A percentile compares a stretch with the other conserved stretches of the same genome.
Evolutionary conservation across 2,329 filamentous ascomycete genomes (phyloP).

Genomic region (Cyclaneusma minus): DNA sequence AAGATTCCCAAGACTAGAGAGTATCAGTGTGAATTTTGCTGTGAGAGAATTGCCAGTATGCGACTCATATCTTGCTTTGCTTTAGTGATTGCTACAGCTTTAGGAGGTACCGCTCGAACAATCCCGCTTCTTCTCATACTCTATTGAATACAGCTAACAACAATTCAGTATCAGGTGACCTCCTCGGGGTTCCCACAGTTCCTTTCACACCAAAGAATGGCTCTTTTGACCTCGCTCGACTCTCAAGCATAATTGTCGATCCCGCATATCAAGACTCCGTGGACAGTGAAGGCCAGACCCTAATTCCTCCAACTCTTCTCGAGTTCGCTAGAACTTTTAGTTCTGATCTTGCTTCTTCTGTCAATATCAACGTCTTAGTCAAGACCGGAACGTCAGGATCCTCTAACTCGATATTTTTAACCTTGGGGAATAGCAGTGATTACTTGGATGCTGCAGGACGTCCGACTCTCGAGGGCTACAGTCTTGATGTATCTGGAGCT

Average conservation of each 20-base stretch:
- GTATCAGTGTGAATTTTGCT: no score
- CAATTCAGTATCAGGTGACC: no score
- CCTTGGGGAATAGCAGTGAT: conserved; percentile 22
- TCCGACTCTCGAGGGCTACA: conserved; percentile 32
- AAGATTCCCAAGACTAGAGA: no score
- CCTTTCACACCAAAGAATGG: conserved; percentile 16
- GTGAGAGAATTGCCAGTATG: no score
- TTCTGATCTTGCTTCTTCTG: conserved; percentile 16
- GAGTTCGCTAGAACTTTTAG: conserved; percentile 32
- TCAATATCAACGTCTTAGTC: conserved; percentile 18
- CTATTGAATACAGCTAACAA: no score
- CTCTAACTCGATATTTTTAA: conserved; percentile 26
- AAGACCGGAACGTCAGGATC: conserved; percentile 9
- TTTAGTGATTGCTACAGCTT: not conserved
- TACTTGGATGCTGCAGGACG: conserved; percentile 30
- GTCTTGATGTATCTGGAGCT: conserved; percentile 22
- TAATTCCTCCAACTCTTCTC: conserved; percentile 33
- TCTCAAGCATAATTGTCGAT: conserved; percentile 28
- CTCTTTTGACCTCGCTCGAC: conserved; percentile 13
- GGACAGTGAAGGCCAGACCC: conserved; percentile 29
- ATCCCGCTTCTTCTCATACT: no score
- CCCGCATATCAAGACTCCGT: conserved; percentile 21
- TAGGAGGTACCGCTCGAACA: not conserved
- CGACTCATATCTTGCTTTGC: not conserved
- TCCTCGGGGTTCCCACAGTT: conserved; percentile 17